phyloP scores from a whole-genome alignment of 192 early-diverging fungal species.

The Coemansia sp. region DNA sequence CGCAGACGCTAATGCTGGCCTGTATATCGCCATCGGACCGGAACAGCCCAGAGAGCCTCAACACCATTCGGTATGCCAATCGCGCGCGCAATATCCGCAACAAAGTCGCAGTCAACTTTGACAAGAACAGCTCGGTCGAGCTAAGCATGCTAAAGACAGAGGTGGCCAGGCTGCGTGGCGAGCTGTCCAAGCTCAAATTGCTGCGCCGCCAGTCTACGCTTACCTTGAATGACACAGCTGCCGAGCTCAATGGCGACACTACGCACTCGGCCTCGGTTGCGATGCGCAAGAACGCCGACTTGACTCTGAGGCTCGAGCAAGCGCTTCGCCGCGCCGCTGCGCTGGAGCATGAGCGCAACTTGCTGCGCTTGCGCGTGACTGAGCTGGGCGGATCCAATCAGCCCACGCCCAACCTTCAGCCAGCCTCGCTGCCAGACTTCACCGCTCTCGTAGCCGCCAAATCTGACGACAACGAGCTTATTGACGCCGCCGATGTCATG shows the following conservation, averaged over 20 bases:
- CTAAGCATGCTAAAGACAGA: conserved; percentile 56
- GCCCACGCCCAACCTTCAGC: conserved; percentile 16
- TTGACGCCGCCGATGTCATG: conserved; percentile 18
- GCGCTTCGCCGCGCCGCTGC: conserved; percentile 22
- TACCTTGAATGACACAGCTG: background rate
- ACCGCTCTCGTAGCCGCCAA: background rate
- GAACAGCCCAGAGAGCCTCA: conserved; percentile 91
- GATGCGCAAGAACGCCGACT: conserved; percentile 19
- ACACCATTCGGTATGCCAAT: conserved; percentile 96
- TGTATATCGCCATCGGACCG: conserved; percentile 89
- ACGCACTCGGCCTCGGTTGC: conserved; percentile 13
- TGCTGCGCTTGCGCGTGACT: conserved; percentile 19
- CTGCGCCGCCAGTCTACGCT: conserved; percentile 35
- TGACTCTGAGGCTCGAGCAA: conserved; percentile 24
- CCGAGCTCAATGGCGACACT: background rate
- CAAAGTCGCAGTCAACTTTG: conserved; percentile 73
- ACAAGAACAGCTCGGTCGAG: conserved; percentile 56
- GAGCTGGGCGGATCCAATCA: conserved; percentile 33
- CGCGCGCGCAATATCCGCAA: conserved; percentile 98
- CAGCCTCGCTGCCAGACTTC: conserved; percentile 18
- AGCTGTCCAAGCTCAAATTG: conserved; percentile 53
- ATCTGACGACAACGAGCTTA: background rate
- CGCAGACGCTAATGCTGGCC: conserved; percentile 95
- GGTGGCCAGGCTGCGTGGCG: conserved; percentile 50
- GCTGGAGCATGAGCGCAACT: conserved; percentile 39